phyloP scores from a whole-genome alignment of 179 eudicot genomes.

The Silene noctiflora region DNA sequence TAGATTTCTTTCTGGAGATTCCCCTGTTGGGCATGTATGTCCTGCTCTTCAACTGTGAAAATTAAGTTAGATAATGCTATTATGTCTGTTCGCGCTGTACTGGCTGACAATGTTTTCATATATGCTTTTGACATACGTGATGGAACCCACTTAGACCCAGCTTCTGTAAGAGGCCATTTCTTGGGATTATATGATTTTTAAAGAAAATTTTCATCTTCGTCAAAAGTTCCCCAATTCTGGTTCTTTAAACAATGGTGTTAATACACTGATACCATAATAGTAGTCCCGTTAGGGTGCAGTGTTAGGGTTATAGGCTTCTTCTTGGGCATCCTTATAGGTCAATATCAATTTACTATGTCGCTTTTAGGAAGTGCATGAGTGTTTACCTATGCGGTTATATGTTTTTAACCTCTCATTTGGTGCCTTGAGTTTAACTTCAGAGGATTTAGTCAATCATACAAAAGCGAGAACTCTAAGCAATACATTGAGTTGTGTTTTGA shows the following conservation, averaged over 20 bases:
- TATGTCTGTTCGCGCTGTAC: background rate
- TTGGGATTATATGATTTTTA: background rate
- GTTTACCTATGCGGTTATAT: background rate
- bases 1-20: background rate
- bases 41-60: background rate
- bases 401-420: background rate
- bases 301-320: background rate
- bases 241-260: background rate
- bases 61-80: slow-evolving; percentile 2
- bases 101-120: background rate
- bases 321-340: background rate
- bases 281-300: background rate
- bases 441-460: background rate
- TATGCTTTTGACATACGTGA: background rate
- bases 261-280: background rate
- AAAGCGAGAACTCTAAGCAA: background rate
- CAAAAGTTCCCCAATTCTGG: background rate
- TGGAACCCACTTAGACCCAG: slow-evolving; percentile 2
- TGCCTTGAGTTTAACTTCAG: background rate
- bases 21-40: background rate
- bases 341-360: slow-evolving; percentile 5
- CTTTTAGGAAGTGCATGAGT: background rate
- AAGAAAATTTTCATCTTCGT: background rate
- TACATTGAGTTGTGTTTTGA: background rate
- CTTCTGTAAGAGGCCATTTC: background rate